These are phyloP conservation scores for Ophiostoma ulmi DNA, from an alignment of 2,329 filamentous ascomycete species.

Conservation along the genomic window DNA sequence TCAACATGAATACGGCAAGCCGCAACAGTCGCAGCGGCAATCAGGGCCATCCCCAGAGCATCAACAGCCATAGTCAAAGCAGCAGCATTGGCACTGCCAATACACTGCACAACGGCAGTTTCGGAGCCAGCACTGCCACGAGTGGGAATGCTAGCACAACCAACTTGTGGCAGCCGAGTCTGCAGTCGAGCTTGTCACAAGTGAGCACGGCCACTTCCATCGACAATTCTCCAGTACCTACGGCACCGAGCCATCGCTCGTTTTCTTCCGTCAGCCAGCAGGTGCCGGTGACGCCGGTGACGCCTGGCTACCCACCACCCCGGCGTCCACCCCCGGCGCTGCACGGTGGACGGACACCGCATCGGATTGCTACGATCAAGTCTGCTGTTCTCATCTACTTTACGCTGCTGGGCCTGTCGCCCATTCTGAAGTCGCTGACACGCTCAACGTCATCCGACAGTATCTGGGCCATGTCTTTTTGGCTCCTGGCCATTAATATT, in stretches of 20 bases:
- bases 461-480: constrained; percentile 95
- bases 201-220: constrained; percentile 7
- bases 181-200: constrained; percentile 3
- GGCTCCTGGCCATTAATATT: constrained; percentile 89
- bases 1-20: constrained; percentile 6
- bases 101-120: constrained; percentile 1
- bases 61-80: constrained; percentile 8
- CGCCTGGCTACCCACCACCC: constrained; percentile 29
- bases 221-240: not conserved
- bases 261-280: constrained; percentile 16
- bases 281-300: constrained; percentile 31
- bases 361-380: constrained; percentile 74
- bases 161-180: constrained; percentile 13
- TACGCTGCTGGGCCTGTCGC: constrained; percentile 82
- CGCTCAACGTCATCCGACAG: constrained; percentile 86
- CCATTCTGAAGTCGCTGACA: constrained; percentile 95
- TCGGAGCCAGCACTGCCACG: not conserved
- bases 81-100: constrained; percentile 10
- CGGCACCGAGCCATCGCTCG: not conserved
- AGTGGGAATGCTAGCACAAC: constrained; percentile 9
- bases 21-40: not conserved
- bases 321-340: constrained; percentile 33
- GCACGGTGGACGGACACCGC: constrained; percentile 42
- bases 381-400: constrained; percentile 91
- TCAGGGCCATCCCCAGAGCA: not conserved